Evolutionary conservation across 352 stramenopile genomes (phyloP), one percentile per base, ranked within the genome.

Genomic region (Phytopythium oedochilum): DNA sequence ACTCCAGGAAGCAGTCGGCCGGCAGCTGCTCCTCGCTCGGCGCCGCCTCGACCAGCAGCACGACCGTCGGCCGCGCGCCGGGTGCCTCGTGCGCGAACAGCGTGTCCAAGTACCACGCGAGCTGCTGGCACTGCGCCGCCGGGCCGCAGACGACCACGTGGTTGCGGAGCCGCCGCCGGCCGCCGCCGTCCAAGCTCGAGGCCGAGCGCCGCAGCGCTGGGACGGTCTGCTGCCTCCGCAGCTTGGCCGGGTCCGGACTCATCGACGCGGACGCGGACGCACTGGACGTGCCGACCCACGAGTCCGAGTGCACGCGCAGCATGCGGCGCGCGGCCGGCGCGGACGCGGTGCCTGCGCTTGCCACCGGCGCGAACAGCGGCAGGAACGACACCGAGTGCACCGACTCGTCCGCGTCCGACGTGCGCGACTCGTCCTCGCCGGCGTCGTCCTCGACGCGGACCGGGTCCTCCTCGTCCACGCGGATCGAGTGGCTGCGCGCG

Each of bases 131-230:
- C 32, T 76, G 71, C 3, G 53, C 63, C n/a, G 78, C 68, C 39
- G 66, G 69, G 0, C 71, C 74, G 36, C 69, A 78, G 47, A 85
- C 78, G 55, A 79, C 67, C 25, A 77, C 63, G 58, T 79, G 72
- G 39, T 64, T 60, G 26, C 58, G 57, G 18, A 83, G 53, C 2
- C 60, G 68, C 18, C 55, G 40, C n/a, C 69, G 52, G 4, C 38
- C 28, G 12, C 40, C 53, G 1, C 39, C 18, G 5, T 45, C n/a
- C 17, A 74, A 28, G 20, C 50, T 63, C 51, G 65, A 71, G 47
- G 45, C 53, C 47, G 47, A 36, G 55, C 59, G 61, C 22, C 46
- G 53, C 47, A 66, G 14, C 36, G 59, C 17, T 12, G 36, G 35
- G 36, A 69, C 44, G 26, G 45, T 52, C 7, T 29, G 29, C 29